phyloP scores from a whole-genome alignment of 1,284 basidiomycete species.

The Microbotryum silenes-acaulis region DNA sequence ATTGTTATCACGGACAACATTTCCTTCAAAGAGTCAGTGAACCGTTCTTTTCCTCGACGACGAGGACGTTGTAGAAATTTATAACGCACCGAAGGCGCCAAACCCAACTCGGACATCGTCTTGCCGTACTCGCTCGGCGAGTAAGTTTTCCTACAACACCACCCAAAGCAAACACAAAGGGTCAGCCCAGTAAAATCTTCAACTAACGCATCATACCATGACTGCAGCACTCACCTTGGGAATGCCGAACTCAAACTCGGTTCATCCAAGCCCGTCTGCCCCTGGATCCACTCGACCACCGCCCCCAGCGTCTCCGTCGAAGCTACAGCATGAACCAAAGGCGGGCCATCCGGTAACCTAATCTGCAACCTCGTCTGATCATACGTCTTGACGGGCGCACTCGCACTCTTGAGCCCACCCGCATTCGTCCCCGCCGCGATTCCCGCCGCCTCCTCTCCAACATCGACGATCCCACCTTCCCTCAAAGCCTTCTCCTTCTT shows the following conservation, averaged over 20 bases:
- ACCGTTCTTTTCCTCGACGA: neutral
- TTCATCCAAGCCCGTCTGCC: constrained; percentile 62
- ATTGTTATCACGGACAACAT: no score
- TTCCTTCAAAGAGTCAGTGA: no score
- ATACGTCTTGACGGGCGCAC: constrained; percentile 42
- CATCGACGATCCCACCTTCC: constrained; percentile 49
- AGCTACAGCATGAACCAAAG: constrained; percentile 67
- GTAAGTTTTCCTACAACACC: constrained; percentile 56
- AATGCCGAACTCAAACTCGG: constrained; percentile 66
- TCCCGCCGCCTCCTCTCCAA: constrained; percentile 6
- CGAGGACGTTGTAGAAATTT: no score
- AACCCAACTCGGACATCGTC: constrained; percentile 59
- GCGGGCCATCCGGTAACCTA: constrained; percentile 68
- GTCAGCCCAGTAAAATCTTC: neutral
- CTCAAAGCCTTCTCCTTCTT: constrained; percentile 80
- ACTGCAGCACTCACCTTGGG: constrained; percentile 55
- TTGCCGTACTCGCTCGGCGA: constrained; percentile 56
- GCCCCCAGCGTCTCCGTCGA: constrained; percentile 68
- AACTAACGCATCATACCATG: neutral
- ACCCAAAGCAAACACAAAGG: constrained; percentile 5
- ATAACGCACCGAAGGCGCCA: constrained; percentile 60
- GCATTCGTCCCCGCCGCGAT: neutral
- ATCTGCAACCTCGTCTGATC: constrained; percentile 64
- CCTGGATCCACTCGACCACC: constrained; percentile 77
- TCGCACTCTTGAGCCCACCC: no score